Percentiles rank a stretch among this genome's conserved stretches.
Evolutionary conservation across 768 basidiomycete genomes (phyloP).

Genomic region (Phanerochaete carnosa): DNA sequence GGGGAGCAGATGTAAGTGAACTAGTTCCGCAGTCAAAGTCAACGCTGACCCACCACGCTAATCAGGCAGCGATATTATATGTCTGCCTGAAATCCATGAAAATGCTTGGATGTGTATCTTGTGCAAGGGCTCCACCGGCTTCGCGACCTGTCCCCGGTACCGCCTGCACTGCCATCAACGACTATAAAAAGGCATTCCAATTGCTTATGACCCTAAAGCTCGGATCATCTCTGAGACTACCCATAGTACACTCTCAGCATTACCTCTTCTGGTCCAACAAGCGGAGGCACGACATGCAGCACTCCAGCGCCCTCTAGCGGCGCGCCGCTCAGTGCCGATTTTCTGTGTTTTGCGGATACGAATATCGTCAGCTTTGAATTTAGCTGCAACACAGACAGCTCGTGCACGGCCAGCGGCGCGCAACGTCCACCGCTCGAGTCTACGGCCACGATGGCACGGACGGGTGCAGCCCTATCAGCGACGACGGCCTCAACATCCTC

Average conservation of each 20-base stretch:
- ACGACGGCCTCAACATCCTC: slow-evolving; percentile 55
- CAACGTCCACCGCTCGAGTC: slow-evolving; percentile 42
- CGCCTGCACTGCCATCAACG: slow-evolving; percentile 27
- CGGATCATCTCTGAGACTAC: slow-evolving; percentile 21
- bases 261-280: slow-evolving; percentile 20
- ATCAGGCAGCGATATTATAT: slow-evolving; percentile 18
- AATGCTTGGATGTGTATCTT: too few species aligned
- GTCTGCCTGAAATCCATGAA: background rate
- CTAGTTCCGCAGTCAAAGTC: background rate
- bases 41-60: background rate
- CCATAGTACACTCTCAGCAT: slow-evolving; percentile 34
- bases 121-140: slow-evolving; percentile 31
- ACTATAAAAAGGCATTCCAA: slow-evolving; percentile 23
- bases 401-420: slow-evolving; percentile 35
- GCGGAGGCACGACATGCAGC: slow-evolving; percentile 4
- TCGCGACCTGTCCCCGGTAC: slow-evolving; percentile 32
- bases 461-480: slow-evolving; percentile 58
- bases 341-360: slow-evolving; percentile 38
- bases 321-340: slow-evolving; percentile 10
- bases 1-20: slow-evolving; percentile 17
- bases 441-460: slow-evolving; percentile 42
- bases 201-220: background rate
- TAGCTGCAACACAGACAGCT: slow-evolving; percentile 43
- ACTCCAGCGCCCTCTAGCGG: background rate
- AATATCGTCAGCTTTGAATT: slow-evolving; percentile 59